Conservation (phyloP, 129 eudicot genomes). For the Tagetes erecta region DNA sequence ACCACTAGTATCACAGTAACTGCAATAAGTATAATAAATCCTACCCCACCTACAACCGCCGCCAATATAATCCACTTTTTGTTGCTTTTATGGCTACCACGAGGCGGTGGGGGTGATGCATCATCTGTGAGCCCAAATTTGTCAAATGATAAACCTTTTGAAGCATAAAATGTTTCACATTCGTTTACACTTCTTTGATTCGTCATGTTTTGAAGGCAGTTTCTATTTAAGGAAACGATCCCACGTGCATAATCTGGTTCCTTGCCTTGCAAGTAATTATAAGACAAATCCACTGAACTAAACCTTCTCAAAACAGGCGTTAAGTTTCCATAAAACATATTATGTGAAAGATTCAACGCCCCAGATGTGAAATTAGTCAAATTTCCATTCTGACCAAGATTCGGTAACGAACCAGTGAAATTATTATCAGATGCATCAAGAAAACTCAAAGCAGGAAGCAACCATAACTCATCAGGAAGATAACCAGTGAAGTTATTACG, state of each 20-base stretch:
- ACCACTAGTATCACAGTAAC: slow-evolving; percentile 37
- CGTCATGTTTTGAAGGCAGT: slow-evolving; percentile 53
- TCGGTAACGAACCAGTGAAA: slow-evolving; percentile 66
- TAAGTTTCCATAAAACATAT: slow-evolving; percentile 67
- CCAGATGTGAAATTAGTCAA: slow-evolving; percentile 30
- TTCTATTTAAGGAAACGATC: slow-evolving; percentile 34
- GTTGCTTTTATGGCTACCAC: slow-evolving; percentile 40
- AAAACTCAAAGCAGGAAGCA: slow-evolving; percentile 54
- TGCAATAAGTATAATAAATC: slow-evolving; percentile 40
- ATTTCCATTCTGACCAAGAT: slow-evolving; percentile 35
- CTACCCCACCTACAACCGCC: slow-evolving; percentile 70
- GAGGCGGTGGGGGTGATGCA: slow-evolving; percentile 38
- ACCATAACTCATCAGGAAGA: slow-evolving; percentile 69
- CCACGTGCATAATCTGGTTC: slow-evolving; percentile 50
- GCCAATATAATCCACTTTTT: slow-evolving; percentile 55
- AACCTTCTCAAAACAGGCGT: slow-evolving; percentile 50
- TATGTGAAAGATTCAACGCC: slow-evolving; percentile 65
- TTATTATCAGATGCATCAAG: slow-evolving; percentile 73
- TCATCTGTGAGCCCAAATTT: slow-evolving; percentile 53
- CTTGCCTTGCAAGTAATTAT: slow-evolving; percentile 78
- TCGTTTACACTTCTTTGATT: slow-evolving; percentile 41
- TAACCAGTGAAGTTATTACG: slow-evolving; percentile 52
- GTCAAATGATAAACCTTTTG: slow-evolving; percentile 48
- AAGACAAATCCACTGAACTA: slow-evolving; percentile 60
- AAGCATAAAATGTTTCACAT: slow-evolving; percentile 56